Conservation (phyloP, 148 eudicot species). For the Limonium bicolor region DNA sequence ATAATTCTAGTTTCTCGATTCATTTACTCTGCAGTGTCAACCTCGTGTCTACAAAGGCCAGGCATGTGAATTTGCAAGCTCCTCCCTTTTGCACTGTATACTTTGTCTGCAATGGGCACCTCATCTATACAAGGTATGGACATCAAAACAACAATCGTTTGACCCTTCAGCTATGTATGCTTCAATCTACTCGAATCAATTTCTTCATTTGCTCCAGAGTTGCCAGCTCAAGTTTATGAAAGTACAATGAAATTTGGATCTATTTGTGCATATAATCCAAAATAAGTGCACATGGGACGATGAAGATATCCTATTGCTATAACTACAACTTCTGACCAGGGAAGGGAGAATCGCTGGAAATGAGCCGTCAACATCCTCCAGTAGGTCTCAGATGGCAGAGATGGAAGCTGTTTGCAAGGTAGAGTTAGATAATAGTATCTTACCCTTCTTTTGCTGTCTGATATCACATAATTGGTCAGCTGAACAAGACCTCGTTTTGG, state of each 20-base stretch:
- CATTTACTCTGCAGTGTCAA: no score
- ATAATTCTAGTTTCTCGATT: conserved; percentile 31
- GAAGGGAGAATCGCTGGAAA: conserved; percentile 10
- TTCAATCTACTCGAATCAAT: neutral
- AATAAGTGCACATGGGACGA: neutral
- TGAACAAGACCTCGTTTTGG: neutral
- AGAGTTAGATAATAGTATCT: neutral
- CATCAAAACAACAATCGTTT: neutral
- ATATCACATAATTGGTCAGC: neutral
- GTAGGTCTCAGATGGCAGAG: conserved; percentile 2
- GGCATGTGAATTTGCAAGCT: conserved; percentile 48
- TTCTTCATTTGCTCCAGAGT: neutral
- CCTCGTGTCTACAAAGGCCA: conserved; percentile 77
- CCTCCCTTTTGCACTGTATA: conserved; percentile 62
- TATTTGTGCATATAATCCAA: neutral
- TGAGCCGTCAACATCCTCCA: conserved; percentile 3
- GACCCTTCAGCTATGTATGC: neutral
- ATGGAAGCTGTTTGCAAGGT: conserved; percentile 7
- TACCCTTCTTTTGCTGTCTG: neutral
- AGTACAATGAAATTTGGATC: neutral
- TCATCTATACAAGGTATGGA: conserved; percentile 50
- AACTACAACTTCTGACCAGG: conserved; percentile 14
- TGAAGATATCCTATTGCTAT: neutral
- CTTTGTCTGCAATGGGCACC: conserved; percentile 73
- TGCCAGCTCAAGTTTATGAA: neutral